A percentile compares a stretch with the other conserved stretches of the same genome.
These are phyloP conservation scores for Fusarium foetens DNA, from an alignment of 2,329 filamentous ascomycete species.

Conservation along the genomic window DNA sequence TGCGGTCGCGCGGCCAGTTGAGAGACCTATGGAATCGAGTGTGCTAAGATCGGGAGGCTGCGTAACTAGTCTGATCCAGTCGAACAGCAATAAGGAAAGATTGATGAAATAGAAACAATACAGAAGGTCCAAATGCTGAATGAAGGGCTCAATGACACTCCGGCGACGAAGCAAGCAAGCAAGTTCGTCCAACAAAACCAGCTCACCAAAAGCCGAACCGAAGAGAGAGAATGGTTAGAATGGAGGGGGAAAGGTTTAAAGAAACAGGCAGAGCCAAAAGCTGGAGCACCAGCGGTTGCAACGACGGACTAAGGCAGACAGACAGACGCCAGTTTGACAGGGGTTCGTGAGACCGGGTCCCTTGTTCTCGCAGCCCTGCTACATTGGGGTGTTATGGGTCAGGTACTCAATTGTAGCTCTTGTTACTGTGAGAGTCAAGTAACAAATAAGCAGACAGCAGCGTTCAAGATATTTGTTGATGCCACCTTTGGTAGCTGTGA, in stretches of 20 bases:
- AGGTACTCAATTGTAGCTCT: slow-evolving; percentile 24
- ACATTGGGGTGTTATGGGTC: slow-evolving; percentile 32
- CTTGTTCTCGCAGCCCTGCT: slow-evolving; percentile 40
- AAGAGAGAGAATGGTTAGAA: slow-evolving; percentile 34
- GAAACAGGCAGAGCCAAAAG: slow-evolving; percentile 41
- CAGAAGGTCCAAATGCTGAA: slow-evolving; percentile 7
- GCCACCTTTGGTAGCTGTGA: slow-evolving; percentile 33
- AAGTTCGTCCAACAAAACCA: slow-evolving; percentile 27
- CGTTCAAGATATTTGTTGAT: slow-evolving; percentile 26
- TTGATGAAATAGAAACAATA: slow-evolving; percentile 3
- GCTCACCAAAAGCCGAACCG: slow-evolving; percentile 33
- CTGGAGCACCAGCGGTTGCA: slow-evolving; percentile 43
- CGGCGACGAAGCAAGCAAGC: slow-evolving; percentile 22
- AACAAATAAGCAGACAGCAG: slow-evolving; percentile 24
- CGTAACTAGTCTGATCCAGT: slow-evolving; percentile 23
- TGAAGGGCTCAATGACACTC: slow-evolving; percentile 20
- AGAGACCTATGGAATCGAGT: slow-evolving; percentile 24
- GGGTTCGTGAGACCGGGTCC: slow-evolving; percentile 38
- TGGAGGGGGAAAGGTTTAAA: slow-evolving; percentile 50
- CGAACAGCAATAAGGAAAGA: background rate
- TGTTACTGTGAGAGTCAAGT: slow-evolving; percentile 24
- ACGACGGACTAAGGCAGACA: slow-evolving; percentile 42
- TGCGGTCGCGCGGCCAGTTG: slow-evolving; percentile 35
- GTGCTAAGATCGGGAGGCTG: slow-evolving; percentile 22
- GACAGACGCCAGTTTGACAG: slow-evolving; percentile 40